These are phyloP conservation scores for Elaeis oleifera DNA, from an alignment of 202 grass and related monocot genomes.

Conservation along the genomic window DNA sequence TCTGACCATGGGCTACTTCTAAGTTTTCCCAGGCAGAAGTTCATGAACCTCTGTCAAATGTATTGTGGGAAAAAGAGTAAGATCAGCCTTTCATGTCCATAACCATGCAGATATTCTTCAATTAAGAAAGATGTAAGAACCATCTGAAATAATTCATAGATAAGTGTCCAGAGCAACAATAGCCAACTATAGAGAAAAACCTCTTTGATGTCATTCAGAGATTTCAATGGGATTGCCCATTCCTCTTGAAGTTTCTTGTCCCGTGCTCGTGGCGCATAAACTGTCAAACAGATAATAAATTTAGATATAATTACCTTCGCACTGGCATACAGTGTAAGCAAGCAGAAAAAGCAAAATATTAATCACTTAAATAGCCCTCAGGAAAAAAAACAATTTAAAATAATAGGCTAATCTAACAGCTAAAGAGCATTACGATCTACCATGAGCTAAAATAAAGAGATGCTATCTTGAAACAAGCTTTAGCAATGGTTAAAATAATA, in stretches of 20 bases:
- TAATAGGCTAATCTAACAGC: too few species aligned
- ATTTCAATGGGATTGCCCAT: constrained; percentile 68
- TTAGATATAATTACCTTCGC: too few species aligned
- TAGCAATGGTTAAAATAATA: neutral
- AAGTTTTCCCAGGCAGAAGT: constrained; percentile 54
- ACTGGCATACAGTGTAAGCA: too few species aligned
- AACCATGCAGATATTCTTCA: too few species aligned
- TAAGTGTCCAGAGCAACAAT: neutral
- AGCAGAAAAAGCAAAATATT: too few species aligned
- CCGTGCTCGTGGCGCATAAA: constrained; percentile 56
- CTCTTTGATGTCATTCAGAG: constrained; percentile 56
- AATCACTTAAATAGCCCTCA: too few species aligned
- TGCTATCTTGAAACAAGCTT: neutral
- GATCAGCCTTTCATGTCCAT: too few species aligned
- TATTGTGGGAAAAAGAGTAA: neutral
- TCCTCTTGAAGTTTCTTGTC: constrained; percentile 76
- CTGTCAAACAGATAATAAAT: constrained; percentile 26
- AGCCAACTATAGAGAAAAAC: constrained; percentile 24
- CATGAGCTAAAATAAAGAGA: too few species aligned
- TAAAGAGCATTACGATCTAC: too few species aligned
- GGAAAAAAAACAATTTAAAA: too few species aligned
- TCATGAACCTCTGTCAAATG: constrained; percentile 43
- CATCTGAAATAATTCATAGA: too few species aligned
- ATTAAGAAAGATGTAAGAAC: too few species aligned
- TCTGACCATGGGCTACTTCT: constrained; percentile 75